Evolutionary conservation across 768 basidiomycete species (phyloP).

Genomic region (Candolleomyces efflorescens): DNA sequence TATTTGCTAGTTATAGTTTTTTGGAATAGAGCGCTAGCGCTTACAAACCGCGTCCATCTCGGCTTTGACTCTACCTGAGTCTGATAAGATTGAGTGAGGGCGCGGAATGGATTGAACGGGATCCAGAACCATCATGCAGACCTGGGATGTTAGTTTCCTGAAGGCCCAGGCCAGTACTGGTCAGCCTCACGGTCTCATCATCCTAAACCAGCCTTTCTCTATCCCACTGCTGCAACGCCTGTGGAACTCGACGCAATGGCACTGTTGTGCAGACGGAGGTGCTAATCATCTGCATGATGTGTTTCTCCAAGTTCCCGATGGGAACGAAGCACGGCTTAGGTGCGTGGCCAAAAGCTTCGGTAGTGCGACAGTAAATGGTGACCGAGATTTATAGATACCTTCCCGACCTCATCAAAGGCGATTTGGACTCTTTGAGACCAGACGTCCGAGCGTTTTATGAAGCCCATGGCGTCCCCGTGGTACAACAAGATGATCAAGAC

Average conservation of each 20-base stretch:
- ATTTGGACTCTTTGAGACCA: conserved; percentile 80
- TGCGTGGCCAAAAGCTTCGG: neutral
- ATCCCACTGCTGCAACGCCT: conserved; percentile 53
- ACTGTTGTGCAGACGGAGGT: conserved; percentile 82
- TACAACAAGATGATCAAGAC: conserved; percentile 68
- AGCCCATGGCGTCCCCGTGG: conserved; percentile 55
- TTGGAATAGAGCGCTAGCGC: too few species aligned
- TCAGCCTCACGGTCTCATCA: conserved; percentile 57
- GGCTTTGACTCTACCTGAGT: neutral
- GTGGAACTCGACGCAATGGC: conserved; percentile 51
- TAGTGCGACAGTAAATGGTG: neutral
- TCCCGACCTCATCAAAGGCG: conserved; percentile 90
- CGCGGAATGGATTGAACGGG: too few species aligned
- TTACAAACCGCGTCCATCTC: too few species aligned
- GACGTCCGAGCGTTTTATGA: conserved; percentile 74
- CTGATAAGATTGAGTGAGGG: too few species aligned
- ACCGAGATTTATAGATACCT: conserved; percentile 47
- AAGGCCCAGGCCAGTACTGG: conserved; percentile 1
- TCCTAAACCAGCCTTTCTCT: conserved; percentile 89
- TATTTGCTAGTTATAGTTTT: neutral
- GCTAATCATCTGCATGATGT: conserved; percentile 78
- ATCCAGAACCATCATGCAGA: conserved; percentile 16
- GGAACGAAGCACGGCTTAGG: conserved; percentile 15
- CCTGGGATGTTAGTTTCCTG: conserved; percentile 44
- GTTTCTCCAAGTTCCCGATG: conserved; percentile 14